Base-by-base conservation (phyloP, 2,329 filamentous ascomycete genomes). In the Alternaria ethzedia region DNA sequence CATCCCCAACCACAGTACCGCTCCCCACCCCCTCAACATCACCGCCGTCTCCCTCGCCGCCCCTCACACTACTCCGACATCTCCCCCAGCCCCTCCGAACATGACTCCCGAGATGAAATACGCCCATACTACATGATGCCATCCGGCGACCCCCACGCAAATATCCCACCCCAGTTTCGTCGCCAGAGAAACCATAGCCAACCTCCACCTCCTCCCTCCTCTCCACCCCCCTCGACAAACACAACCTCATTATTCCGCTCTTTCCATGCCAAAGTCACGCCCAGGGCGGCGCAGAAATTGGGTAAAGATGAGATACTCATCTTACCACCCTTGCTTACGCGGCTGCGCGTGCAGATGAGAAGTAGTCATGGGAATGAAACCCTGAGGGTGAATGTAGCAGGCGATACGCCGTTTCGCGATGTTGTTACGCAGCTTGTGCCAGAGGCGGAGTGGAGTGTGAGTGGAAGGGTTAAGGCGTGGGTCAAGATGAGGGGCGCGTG, bases 341-440 rank as follows among this genome's bases (percentile, higher is more conserved):
- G 43, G 8, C 23, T 68, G 3, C 51, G 47, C 1, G 57, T 70
- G n/a, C 28, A 32, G 5, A 47, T 70, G 4, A 12, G 15, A 13
- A 20, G 23, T 13, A 32, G n/a, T n/a, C 21, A 47, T 20, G 6
- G 13, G 1, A 44, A 2, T 20, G 23, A 61, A 5, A 57, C 49
- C 12, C 4, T 71, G 5, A 49, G 46, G 5, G 66, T 44, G 8
- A 58, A 55, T 2, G 64, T 70, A 4, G 63, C 64, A 7, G 54
- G 59, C 0, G 65, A 66, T 30, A 61, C 66, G 69, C 67, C 56
- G 2, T 46, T 70, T 13, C 59, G 64, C 15, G 66, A 70, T 17
- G 57, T 67, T 2, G 28, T 70, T 0, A 55, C 32, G 20, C 68
- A 70, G 25, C 2, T 71, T 11, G 15, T 70, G 10, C 26, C 61